phyloP scores from a whole-genome alignment of 192 early-diverging fungal genomes.

The Chytriomyces sp. region DNA sequence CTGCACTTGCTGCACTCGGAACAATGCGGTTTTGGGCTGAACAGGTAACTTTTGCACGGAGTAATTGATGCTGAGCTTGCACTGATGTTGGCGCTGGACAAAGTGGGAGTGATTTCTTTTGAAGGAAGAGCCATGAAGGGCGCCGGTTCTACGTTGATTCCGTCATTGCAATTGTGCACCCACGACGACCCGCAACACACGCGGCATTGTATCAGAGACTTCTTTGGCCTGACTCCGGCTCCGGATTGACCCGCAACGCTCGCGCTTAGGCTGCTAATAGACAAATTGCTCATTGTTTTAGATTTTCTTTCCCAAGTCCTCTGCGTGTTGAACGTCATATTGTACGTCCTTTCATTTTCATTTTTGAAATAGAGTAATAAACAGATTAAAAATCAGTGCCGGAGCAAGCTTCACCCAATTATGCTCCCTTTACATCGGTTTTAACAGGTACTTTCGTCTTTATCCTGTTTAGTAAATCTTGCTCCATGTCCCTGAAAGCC shows the following conservation, averaged over 20 bases:
- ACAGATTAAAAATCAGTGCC: no score
- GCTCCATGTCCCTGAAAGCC: no score
- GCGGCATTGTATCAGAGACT: not conserved
- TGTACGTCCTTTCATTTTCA: no score
- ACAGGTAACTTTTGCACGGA: not conserved
- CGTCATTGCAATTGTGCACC: conserved; percentile 4
- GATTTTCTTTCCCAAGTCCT: no score
- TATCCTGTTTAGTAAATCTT: no score
- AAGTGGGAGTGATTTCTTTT: not conserved
- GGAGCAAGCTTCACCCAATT: no score
- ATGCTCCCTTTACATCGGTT: no score
- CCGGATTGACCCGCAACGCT: not conserved
- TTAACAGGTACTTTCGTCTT: no score
- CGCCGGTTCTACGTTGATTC: conserved; percentile 2
- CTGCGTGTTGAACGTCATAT: no score
- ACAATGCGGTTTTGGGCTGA: conserved; percentile 20
- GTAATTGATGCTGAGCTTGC: not conserved
- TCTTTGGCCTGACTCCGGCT: not conserved
- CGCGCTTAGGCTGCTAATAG: not conserved
- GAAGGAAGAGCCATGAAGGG: conserved; percentile 2
- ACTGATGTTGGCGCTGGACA: not conserved
- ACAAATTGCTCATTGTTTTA: conserved; percentile 13
- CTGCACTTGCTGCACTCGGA: conserved; percentile 7
- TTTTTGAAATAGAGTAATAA: no score
- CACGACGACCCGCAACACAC: conserved; percentile 17